phyloP scores from a whole-genome alignment of 208 protist species.

The Crithidia brevicula region DNA sequence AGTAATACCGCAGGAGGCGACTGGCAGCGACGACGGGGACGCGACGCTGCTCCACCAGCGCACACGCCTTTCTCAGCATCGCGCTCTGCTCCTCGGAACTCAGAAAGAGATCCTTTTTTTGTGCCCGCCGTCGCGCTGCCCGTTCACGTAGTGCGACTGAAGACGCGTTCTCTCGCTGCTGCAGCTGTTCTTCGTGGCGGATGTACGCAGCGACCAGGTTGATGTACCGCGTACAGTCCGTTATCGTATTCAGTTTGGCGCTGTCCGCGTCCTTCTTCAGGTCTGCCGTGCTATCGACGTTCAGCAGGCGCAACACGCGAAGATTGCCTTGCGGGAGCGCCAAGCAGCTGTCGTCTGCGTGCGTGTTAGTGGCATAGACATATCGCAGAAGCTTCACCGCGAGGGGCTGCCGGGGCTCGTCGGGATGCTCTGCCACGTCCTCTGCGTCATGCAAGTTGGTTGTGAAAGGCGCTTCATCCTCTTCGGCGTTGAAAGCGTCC shows the following conservation, averaged over 20 bases:
- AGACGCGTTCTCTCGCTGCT: constrained; percentile 3
- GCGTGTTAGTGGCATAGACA: constrained; percentile 5
- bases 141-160: neutral
- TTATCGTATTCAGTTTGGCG: neutral
- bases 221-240: constrained; percentile 13
- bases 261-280: constrained; percentile 1
- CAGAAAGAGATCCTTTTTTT: neutral
- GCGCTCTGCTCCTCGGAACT: constrained; percentile 19
- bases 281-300: constrained; percentile 1
- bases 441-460: neutral
- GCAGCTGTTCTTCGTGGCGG: constrained; percentile 15
- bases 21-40: constrained; percentile 51
- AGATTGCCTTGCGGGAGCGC: constrained; percentile 4
- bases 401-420: constrained; percentile 2
- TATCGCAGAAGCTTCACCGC: constrained; percentile 18
- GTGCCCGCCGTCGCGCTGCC: constrained; percentile 6
- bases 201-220: constrained; percentile 35
- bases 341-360: neutral
- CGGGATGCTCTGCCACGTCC: neutral
- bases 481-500: neutral
- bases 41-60: constrained; percentile 43
- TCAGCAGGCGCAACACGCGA: constrained; percentile 14
- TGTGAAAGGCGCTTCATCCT: neutral
- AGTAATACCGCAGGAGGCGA: constrained; percentile 54
- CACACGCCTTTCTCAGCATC: constrained; percentile 33